Evolutionary conservation across 1,284 basidiomycete species (phyloP).

Genomic region (Porodaedalea pini): DNA sequence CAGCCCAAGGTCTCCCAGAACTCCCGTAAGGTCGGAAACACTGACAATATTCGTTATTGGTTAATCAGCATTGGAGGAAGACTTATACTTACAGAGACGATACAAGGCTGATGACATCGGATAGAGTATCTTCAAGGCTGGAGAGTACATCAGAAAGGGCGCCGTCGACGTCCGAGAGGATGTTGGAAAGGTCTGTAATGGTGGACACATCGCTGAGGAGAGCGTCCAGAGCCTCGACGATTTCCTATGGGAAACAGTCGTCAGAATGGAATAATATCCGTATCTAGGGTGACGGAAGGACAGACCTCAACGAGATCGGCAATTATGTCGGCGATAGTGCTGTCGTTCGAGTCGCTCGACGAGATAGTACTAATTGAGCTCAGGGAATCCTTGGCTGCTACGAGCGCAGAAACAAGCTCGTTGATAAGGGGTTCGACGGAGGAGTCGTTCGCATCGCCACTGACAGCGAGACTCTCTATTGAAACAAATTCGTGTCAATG

Average conservation of each 20-base stretch:
- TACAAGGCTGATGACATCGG: slow-evolving; percentile 21
- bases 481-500: not conserved
- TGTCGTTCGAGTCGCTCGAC: slow-evolving; percentile 11
- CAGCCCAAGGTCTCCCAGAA: not conserved
- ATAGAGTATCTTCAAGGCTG: slow-evolving; percentile 19
- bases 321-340: slow-evolving; percentile 17
- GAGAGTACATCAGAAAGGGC: slow-evolving; percentile 20
- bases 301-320: slow-evolving; percentile 10
- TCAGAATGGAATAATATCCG: not conserved
- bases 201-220: not conserved
- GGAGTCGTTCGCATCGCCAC: not conserved
- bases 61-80: not conserved
- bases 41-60: not conserved
- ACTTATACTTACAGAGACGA: slow-evolving; percentile 7
- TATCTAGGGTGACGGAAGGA: not conserved
- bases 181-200: slow-evolving; percentile 11
- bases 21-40: not conserved
- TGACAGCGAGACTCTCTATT: not conserved
- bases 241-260: slow-evolving; percentile 2
- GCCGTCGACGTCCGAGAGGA: slow-evolving; percentile 20
- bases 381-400: slow-evolving; percentile 15
- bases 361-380: not conserved
- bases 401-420: slow-evolving; percentile 18
- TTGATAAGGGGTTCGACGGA: slow-evolving; percentile 16
- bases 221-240: slow-evolving; percentile 1